These are phyloP conservation scores for Neonectria faginata DNA, from an alignment of 2,329 filamentous ascomycete species.

Conservation along the genomic window DNA sequence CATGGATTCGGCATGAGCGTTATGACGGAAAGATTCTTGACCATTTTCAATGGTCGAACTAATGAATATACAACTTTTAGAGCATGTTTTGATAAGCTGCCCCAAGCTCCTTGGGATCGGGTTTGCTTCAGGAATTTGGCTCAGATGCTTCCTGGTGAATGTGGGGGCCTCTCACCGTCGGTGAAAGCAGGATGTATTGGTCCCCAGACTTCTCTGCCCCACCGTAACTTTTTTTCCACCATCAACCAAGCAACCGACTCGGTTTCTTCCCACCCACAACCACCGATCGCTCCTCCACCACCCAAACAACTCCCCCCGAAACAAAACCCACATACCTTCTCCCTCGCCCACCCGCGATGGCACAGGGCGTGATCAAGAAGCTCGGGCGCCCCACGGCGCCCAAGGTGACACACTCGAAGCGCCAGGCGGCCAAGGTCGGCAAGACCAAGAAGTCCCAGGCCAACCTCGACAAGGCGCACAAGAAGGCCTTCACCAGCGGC, in stretches of 20 bases:
- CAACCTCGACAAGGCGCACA: constrained; percentile 64
- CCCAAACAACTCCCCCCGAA: constrained; percentile 7
- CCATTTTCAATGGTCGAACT: constrained; percentile 7
- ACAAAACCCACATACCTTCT: background rate
- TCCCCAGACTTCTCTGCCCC: constrained; percentile 9
- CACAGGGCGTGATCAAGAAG: constrained; percentile 66
- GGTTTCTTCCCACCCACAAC: constrained; percentile 61
- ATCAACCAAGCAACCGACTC: constrained; percentile 17
- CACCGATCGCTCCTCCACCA: constrained; percentile 6
- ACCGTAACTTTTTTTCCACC: constrained; percentile 39
- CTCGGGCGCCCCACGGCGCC: constrained; percentile 54
- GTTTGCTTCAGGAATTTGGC: background rate
- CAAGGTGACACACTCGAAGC: constrained; percentile 57
- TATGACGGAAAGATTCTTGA: constrained; percentile 27
- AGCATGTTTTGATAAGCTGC: background rate
- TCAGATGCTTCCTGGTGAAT: background rate
- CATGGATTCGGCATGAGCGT: constrained; percentile 19
- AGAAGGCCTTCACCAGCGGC: constrained; percentile 64
- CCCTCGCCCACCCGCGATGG: constrained; percentile 54
- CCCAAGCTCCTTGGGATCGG: background rate
- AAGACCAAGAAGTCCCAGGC: constrained; percentile 62
- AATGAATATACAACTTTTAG: constrained; percentile 17
- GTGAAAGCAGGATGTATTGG: constrained; percentile 19
- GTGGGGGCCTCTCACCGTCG: constrained; percentile 1
- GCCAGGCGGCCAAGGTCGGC: constrained; percentile 58